These are phyloP conservation scores for Phyllosticta paracitricarpa DNA, from an alignment of 2,329 filamentous ascomycete species.

Conservation along the genomic window DNA sequence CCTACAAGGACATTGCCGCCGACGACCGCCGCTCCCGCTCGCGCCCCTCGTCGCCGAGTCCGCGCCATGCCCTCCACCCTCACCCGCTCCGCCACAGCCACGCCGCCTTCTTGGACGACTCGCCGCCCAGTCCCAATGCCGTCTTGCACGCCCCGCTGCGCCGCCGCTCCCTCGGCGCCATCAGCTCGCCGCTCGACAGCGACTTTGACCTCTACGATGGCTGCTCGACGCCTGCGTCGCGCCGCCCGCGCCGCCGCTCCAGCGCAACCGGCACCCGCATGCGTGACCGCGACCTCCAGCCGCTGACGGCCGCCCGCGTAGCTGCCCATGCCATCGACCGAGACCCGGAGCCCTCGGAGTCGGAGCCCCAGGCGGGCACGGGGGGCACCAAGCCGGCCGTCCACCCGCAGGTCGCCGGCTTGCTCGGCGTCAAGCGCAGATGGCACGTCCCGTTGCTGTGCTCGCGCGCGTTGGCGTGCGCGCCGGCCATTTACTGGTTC, in stretches of 20 bases:
- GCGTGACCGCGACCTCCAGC: not conserved
- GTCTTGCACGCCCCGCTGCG: not conserved
- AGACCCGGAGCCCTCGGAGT: not conserved
- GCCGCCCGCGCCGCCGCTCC: not conserved
- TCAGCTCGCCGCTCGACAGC: not conserved
- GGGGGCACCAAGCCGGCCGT: conserved; percentile 29
- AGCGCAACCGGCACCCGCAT: not conserved
- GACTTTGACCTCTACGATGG: not conserved
- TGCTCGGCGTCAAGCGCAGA: conserved; percentile 59
- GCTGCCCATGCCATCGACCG: not conserved
- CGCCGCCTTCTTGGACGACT: not conserved
- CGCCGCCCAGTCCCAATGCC: not conserved
- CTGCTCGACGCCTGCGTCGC: not conserved
- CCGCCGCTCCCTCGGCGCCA: not conserved
- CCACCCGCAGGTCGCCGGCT: conserved; percentile 68
- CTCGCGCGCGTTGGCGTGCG: conserved; percentile 61
- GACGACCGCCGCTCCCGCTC: not conserved
- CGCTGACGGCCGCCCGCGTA: not conserved
- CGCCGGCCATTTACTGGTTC: conserved; percentile 63
- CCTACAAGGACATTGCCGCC: conserved; percentile 4
- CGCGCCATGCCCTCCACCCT: not conserved
- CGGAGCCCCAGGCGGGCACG: not conserved
- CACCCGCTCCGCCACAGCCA: not conserved
- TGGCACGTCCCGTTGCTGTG: conserved; percentile 68
- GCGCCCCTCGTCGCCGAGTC: not conserved